A percentile compares a stretch with the other conserved stretches of the same genome.
These are phyloP conservation scores for Kodamaea fukazawae DNA, from an alignment of 805 yeast genomes.

Conservation along the genomic window DNA sequence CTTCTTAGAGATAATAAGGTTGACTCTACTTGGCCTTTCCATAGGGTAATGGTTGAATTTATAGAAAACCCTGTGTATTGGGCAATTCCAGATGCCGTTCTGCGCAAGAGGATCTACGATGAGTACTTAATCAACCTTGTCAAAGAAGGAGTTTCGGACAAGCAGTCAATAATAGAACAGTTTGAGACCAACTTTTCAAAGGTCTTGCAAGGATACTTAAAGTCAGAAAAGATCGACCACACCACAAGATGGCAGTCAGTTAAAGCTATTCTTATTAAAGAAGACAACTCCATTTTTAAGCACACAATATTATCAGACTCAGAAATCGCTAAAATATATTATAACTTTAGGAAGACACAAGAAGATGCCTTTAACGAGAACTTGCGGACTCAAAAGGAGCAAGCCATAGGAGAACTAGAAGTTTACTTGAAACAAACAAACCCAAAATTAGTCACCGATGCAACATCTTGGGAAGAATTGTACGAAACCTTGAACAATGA, in stretches of 20 bases:
- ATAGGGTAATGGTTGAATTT: slow-evolving; percentile 56
- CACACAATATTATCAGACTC: slow-evolving; percentile 58
- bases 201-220: slow-evolving; percentile 39
- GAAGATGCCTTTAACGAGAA: slow-evolving; percentile 26
- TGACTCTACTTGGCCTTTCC: slow-evolving; percentile 76
- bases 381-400: slow-evolving; percentile 30
- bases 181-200: slow-evolving; percentile 53
- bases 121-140: slow-evolving; percentile 46
- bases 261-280: slow-evolving; percentile 45
- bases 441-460: slow-evolving; percentile 24
- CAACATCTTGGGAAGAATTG: slow-evolving; percentile 38
- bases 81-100: slow-evolving; percentile 58
- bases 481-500: slow-evolving; percentile 39
- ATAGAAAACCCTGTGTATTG: slow-evolving; percentile 65
- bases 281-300: slow-evolving; percentile 65
- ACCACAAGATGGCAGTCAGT: slow-evolving; percentile 65
- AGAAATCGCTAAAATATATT: slow-evolving; percentile 54
- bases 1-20: slow-evolving; percentile 57
- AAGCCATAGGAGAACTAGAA: slow-evolving; percentile 53
- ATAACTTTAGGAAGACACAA: slow-evolving; percentile 46
- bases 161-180: slow-evolving; percentile 50
- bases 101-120: slow-evolving; percentile 62
- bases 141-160: slow-evolving; percentile 52
- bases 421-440: slow-evolving; percentile 45
- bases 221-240: slow-evolving; percentile 41